Conservation (phyloP, 2,329 filamentous ascomycete species). For the Westerdykella aurantiaca region DNA sequence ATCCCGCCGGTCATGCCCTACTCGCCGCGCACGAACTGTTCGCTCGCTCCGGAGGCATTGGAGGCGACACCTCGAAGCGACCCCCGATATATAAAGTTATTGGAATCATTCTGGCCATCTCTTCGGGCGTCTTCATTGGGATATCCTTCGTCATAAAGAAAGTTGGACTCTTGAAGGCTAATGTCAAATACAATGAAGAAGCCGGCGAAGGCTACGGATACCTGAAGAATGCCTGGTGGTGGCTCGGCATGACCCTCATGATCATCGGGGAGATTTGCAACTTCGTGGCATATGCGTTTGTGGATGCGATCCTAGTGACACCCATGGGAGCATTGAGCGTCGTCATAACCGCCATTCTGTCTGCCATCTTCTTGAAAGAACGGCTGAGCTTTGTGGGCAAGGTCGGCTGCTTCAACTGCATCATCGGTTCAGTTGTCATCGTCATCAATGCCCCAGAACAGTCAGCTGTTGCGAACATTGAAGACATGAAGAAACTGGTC, state of each 20-base stretch:
- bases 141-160: conserved; percentile 96
- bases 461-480: conserved; percentile 78
- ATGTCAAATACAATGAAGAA: conserved; percentile 92
- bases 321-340: conserved; percentile 87
- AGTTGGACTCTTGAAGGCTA: conserved; percentile 80
- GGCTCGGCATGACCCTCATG: conserved; percentile 94
- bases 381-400: conserved; percentile 92
- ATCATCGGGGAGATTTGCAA: conserved; percentile 95
- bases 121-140: conserved; percentile 88
- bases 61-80: conserved; percentile 31
- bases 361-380: conserved; percentile 93
- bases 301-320: conserved; percentile 91
- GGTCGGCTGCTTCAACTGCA: conserved; percentile 91
- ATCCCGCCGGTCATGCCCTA: conserved; percentile 36
- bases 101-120: conserved; percentile 77
- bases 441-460: conserved; percentile 86
- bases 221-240: conserved; percentile 92
- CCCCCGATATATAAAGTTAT: conserved; percentile 71
- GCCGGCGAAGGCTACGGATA: conserved; percentile 97
- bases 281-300: conserved; percentile 94
- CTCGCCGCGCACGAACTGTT: conserved; percentile 41
- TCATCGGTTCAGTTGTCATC: conserved; percentile 88
- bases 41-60: conserved; percentile 39
- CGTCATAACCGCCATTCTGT: conserved; percentile 84
- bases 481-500: conserved; percentile 86